Evolutionary conservation across 2,329 filamentous ascomycete genomes (phyloP).

Genomic region (Myriosclerotinia duriaeana): DNA sequence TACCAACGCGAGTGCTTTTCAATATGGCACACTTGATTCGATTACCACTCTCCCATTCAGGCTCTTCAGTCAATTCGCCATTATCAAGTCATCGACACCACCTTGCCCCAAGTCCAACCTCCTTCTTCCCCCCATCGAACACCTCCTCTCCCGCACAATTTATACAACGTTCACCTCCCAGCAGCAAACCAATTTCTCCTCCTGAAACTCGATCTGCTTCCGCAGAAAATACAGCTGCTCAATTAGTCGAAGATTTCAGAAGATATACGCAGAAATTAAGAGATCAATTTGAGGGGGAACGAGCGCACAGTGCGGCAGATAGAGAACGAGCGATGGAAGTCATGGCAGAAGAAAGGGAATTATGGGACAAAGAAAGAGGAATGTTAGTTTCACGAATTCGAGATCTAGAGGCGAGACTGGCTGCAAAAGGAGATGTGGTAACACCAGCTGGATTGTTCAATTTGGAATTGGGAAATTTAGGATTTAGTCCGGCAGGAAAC

Average conservation of each 20-base stretch:
- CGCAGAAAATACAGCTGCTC: conserved; percentile 33
- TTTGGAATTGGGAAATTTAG: conserved; percentile 15
- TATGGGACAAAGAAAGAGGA: conserved; percentile 40
- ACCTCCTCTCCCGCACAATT: conserved; percentile 14
- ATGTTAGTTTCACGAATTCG: conserved; percentile 35
- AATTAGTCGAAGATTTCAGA: conserved; percentile 40
- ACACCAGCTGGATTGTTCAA: conserved; percentile 14
- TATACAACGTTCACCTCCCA: conserved; percentile 23
- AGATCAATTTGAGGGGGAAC: conserved; percentile 38
- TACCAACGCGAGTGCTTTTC: conserved; percentile 32
- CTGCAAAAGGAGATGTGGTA: conserved; percentile 16
- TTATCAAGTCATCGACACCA: conserved; percentile 27
- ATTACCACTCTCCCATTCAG: conserved; percentile 24
- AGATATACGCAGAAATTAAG: conserved; percentile 38
- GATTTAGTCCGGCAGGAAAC: neutral
- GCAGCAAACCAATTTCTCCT: conserved; percentile 35
- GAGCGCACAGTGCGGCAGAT: conserved; percentile 39
- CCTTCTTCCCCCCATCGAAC: conserved; percentile 5
- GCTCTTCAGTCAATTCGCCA: conserved; percentile 21
- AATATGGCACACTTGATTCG: conserved; percentile 23
- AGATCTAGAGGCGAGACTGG: conserved; percentile 34
- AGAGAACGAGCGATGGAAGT: conserved; percentile 38
- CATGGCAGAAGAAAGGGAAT: conserved; percentile 39
- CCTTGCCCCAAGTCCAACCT: neutral
- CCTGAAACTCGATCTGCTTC: conserved; percentile 38